Base-by-base conservation (phyloP, 1,284 basidiomycete genomes). In the Termitomyces sp. region DNA sequence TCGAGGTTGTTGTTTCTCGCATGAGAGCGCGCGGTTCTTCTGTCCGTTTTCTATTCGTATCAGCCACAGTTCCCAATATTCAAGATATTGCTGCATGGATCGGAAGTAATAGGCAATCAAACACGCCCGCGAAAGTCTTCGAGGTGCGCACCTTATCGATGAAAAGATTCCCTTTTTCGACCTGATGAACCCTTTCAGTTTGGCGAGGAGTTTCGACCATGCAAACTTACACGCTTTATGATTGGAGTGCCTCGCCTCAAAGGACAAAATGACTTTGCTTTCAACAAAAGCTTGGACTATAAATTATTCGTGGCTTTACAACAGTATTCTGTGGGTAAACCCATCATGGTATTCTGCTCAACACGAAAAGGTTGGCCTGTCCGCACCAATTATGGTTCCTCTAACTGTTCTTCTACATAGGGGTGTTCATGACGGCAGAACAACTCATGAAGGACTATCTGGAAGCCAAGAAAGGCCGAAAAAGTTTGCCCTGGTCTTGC, bases 21-120 rank as follows among this genome's bases (percentile, higher is more conserved):
- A 96, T 97, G 90, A 93, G 88, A 68, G 72, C 82, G 3, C 80
- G 82, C 4, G 83, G 81, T n/a, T 72, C 75, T 1, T 69, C 72
- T 1, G 83, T 91, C 18, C 84, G 95, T 5, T 92, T 97, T 64
- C 72, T 97, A 26, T 81, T 96, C 5, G 83, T 97, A 26, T 96
- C 93, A 0, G 96, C 96, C 1, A 97, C 96, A 0, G 88, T 93
- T 9, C 96, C 96, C 0, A 99, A 99, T 61, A 88, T 95, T 49
- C 75, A 82, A 37, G 96, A 99, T 62, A 83, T 99, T 24, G 93
- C 93, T 0, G 68, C 73, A 43, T 98, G 95, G 96, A 84, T 98
- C 46, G 87, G 88, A n/a, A 72, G 70, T 30, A 61, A 62, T 30
- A 64, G 62, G 19, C 68, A 59, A 18, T 53, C 53, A 1, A 58